Base-by-base conservation (phyloP, 2,329 filamentous ascomycete species). In the Monilinia fructigena region DNA sequence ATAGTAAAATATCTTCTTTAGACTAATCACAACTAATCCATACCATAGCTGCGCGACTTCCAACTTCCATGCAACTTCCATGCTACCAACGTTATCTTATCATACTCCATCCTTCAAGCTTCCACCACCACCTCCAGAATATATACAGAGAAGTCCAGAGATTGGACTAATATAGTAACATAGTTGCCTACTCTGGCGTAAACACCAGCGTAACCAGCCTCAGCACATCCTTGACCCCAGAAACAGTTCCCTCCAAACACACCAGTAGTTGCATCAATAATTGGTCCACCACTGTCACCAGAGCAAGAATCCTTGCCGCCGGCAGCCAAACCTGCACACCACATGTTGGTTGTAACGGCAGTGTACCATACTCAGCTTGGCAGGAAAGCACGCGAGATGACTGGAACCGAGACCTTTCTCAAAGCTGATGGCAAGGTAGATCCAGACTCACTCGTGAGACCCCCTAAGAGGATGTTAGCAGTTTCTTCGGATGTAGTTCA, bases 241-340 rank as follows among this genome's bases (percentile, higher is more conserved):
- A 67, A 11, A 72, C 70, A 55, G 66, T 58, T n/a, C 71, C 71
- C 7, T 69, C 26, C 55, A 72, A 61, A 52, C n/a, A 63, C 67
- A 14, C 60, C 58, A 47, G 69, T 72, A 20, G 50, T n/a, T 14
- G 69, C 59, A 67, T 71, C 67, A 47, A 70, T 55, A 23, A 72
- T 71, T 60, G 71, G 71, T 63, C 70, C 69, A 67, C 71, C 71
- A 53, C 63, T 67, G 59, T 72, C 71, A 40, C 66, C 63, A 20
- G 69, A 67, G 66, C 71, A 72, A 23, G 67, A 67, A 45, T 69
- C 71, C 42, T 72, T 72, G 40, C 71, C 71, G 56, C 68, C 70
- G 38, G 58, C 69, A 56, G 63, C 62, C 18, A 68, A 31, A 50
- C 69, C 71, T 38, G 71, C 71, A 58, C 71, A 72, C 40, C 70